These are phyloP conservation scores for Fomitopsis pinicola DNA, from an alignment of 1,284 basidiomycete genomes.

Conservation along the genomic window DNA sequence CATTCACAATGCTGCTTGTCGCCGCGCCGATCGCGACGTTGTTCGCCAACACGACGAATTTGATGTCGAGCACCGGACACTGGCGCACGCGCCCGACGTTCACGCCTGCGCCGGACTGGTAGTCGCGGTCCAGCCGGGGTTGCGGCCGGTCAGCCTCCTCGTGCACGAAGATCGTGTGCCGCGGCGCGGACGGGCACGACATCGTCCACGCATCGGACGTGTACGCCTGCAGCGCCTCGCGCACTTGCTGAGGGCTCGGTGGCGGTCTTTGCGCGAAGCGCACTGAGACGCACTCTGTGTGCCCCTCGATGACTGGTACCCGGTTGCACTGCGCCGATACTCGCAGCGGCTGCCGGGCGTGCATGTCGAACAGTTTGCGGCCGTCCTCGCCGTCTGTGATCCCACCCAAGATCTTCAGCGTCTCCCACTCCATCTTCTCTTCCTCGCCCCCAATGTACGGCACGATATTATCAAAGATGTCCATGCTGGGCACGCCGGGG, in stretches of 20 bases:
- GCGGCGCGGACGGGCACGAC: slow-evolving; percentile 83
- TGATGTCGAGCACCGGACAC: slow-evolving; percentile 91
- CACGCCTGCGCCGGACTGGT: slow-evolving; percentile 90
- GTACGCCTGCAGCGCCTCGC: slow-evolving; percentile 75
- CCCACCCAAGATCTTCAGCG: slow-evolving; percentile 93
- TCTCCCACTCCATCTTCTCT: slow-evolving; percentile 99
- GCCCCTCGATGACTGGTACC: slow-evolving; percentile 82
- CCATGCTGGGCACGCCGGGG: slow-evolving; percentile 88
- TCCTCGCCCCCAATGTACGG: slow-evolving; percentile 95
- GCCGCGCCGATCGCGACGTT: slow-evolving; percentile 97
- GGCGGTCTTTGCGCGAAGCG: slow-evolving; percentile 79
- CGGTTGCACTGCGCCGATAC: slow-evolving; percentile 70
- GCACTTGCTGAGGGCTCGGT: slow-evolving; percentile 86
- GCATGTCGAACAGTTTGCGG: slow-evolving; percentile 78
- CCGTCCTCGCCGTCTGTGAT: slow-evolving; percentile 53
- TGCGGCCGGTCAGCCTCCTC: slow-evolving; percentile 94
- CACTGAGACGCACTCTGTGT: slow-evolving; percentile 89
- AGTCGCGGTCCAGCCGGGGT: slow-evolving; percentile 88
- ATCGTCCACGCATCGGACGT: slow-evolving; percentile 78
- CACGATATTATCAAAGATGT: slow-evolving; percentile 96
- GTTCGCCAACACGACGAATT: slow-evolving; percentile 93
- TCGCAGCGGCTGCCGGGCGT: slow-evolving; percentile 72
- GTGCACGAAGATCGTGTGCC: slow-evolving; percentile 87
- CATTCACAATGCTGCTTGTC: slow-evolving; percentile 97
- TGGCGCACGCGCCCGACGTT: slow-evolving; percentile 89